Percentiles rank a stretch among this genome's conserved stretches.
Conservation (phyloP, 2,329 filamentous ascomycete species). For the Botrytis hyacinthi region DNA sequence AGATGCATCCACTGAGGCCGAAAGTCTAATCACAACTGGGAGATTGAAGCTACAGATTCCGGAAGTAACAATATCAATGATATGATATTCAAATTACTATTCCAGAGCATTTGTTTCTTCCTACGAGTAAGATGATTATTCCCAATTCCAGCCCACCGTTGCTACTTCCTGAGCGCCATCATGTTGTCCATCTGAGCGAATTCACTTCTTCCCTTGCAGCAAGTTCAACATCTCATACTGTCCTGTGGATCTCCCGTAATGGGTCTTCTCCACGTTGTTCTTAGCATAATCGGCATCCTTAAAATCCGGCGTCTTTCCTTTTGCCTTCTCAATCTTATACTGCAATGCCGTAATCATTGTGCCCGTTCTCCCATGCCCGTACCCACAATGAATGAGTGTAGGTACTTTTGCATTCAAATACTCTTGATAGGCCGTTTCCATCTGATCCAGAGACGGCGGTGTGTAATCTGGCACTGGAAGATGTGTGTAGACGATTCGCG, state of each 20-base stretch:
- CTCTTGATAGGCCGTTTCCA: not conserved
- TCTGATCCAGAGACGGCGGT: not conserved
- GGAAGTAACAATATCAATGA: not conserved
- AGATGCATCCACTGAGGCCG: not conserved
- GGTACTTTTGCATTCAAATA: not conserved
- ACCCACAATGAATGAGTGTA: not conserved
- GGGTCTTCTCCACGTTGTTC: not conserved
- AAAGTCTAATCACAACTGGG: not conserved
- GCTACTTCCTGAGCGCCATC: not conserved
- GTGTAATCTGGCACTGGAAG: not conserved
- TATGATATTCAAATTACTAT: not conserved
- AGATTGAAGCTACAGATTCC: too few relatives aligned
- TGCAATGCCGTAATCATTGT: conserved; percentile 8
- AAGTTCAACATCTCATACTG: not conserved
- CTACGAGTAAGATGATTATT: not conserved
- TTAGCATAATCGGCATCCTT: not conserved
- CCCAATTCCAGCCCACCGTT: not conserved
- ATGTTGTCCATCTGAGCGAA: not conserved
- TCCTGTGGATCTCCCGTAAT: not conserved
- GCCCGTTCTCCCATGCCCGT: not conserved
- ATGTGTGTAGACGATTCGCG: not conserved
- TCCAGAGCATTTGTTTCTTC: too few relatives aligned
- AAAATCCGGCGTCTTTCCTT: not conserved
- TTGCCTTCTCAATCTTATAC: not conserved
- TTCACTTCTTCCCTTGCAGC: not conserved